Conservation (phyloP, 2,329 filamentous ascomycete species). For the Colletotrichum liriopes region DNA sequence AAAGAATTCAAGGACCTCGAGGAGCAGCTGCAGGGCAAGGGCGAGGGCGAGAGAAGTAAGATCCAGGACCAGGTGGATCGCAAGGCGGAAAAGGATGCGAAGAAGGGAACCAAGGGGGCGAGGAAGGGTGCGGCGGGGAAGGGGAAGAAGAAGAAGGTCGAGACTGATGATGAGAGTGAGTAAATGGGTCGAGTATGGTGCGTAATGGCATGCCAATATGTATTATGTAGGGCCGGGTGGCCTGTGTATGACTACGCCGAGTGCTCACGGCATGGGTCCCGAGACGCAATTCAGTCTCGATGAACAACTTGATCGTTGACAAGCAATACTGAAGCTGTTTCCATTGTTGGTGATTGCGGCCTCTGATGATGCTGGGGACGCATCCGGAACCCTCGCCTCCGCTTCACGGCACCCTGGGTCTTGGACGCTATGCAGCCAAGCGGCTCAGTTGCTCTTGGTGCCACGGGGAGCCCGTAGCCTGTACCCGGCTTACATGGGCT, state of each 20-base stretch:
- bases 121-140: constrained; percentile 51
- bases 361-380: background rate
- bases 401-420: background rate
- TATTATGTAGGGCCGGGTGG: background rate
- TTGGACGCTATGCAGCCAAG: constrained; percentile 4
- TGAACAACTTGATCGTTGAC: background rate
- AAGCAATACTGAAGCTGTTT: background rate
- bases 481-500: background rate
- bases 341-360: background rate
- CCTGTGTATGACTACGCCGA: constrained; percentile 8
- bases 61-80: constrained; percentile 85
- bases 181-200: constrained; percentile 31
- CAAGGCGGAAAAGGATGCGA: constrained; percentile 75
- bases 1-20: constrained; percentile 80
- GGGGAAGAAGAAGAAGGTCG: constrained; percentile 52
- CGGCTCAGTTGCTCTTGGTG: background rate
- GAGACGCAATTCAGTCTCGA: background rate
- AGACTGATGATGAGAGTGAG: constrained; percentile 54
- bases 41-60: constrained; percentile 80
- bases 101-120: constrained; percentile 55
- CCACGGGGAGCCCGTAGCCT: background rate
- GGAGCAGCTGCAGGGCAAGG: constrained; percentile 75
- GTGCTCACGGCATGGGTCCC: background rate
- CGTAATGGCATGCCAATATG: constrained; percentile 39
- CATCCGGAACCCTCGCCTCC: background rate